Base-by-base conservation (phyloP, 495 filamentous ascomycete species). In the Aspergillus campestris region DNA sequence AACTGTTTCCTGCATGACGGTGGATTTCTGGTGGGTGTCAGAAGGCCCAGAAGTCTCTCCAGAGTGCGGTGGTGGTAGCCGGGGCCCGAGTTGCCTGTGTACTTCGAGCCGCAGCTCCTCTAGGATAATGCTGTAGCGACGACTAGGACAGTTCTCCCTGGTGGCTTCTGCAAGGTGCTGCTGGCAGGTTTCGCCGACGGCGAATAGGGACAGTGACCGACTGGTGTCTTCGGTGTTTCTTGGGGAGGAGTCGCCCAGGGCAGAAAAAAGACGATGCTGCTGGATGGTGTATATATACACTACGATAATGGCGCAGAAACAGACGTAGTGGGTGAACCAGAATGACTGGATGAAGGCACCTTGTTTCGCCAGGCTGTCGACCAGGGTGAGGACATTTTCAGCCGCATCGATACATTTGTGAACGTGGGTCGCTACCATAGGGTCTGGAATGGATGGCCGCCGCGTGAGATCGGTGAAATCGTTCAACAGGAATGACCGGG, bases 241-340 rank as follows among this genome's bases (percentile, higher is more conserved):
- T 4, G 42, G 52, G 7, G 38, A 44, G 0, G 61, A 58, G 1
- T 62, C 45, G 7, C 45, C 54, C 3, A 57, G 48, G 5, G 46
- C 52, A 5, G 50, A 55, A 7, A 62, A 59, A n/a, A 60, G 49
- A 12, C 57, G 65, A 42, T 65, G 60, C 30, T 73, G 69, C 41
- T 79, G 74, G 40, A 79, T 79, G 0, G 70, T 69, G 45, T 74
- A 70, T 15, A 79, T 75, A 34, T 78, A 77, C 7, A 74, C 63
- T 28, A 76, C 70, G 7, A 75, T 59, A 18, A 75, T 69, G n/a
- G 74, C 75, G 32, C 70, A 76, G 43, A 76, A 79, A 35, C 69
- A 71, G 12, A 74, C 69, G 43, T 75, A 77, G 44, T 76, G 71
- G 0, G 72, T 76, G 42, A 79, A 78, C 75, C 72, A 69, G 36